A percentile compares a stretch with the other conserved stretches of the same genome.
phyloP scores from a whole-genome alignment of 768 basidiomycete species.

The Leccinum variicolor region DNA sequence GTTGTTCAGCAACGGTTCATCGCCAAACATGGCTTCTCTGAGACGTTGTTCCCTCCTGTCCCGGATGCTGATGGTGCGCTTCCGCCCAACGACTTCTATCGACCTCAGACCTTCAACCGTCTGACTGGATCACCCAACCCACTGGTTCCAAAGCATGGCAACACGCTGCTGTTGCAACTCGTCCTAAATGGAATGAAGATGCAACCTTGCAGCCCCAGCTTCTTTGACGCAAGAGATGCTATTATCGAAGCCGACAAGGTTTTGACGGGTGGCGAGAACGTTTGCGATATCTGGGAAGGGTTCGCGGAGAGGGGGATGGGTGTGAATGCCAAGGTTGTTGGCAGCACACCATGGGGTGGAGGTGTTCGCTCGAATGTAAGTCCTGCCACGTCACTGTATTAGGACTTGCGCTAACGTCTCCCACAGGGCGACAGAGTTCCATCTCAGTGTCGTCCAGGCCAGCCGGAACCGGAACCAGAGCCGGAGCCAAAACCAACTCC shows the following conservation, averaged over 20 bases:
- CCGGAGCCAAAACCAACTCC: constrained; percentile 31
- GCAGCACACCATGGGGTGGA: constrained; percentile 91
- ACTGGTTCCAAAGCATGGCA: constrained; percentile 87
- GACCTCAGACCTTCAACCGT: constrained; percentile 32
- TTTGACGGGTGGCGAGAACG: constrained; percentile 91
- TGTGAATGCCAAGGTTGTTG: constrained; percentile 65
- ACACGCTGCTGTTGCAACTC: constrained; percentile 81
- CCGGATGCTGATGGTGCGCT: constrained; percentile 60
- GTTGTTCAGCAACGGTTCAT: constrained; percentile 72
- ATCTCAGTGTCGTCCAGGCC: constrained; percentile 33
- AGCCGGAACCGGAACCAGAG: constrained; percentile 17
- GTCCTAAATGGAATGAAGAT: constrained; percentile 93
- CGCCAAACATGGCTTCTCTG: constrained; percentile 75
- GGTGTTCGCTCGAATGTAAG: constrained; percentile 70
- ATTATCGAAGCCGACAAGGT: constrained; percentile 89
- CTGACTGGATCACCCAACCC: constrained; percentile 34
- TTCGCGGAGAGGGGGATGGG: constrained; percentile 86
- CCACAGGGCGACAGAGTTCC: constrained; percentile 42
- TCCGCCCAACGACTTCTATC: constrained; percentile 71
- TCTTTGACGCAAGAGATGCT: constrained; percentile 87
- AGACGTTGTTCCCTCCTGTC: constrained; percentile 77
- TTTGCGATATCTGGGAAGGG: constrained; percentile 80
- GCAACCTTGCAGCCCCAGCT: constrained; percentile 85
- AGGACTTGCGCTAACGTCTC: neutral
- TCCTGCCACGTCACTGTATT: neutral